These are phyloP conservation scores for Phanerodontia chrysosporium DNA, from an alignment of 768 basidiomycete species.

Conservation along the genomic window DNA sequence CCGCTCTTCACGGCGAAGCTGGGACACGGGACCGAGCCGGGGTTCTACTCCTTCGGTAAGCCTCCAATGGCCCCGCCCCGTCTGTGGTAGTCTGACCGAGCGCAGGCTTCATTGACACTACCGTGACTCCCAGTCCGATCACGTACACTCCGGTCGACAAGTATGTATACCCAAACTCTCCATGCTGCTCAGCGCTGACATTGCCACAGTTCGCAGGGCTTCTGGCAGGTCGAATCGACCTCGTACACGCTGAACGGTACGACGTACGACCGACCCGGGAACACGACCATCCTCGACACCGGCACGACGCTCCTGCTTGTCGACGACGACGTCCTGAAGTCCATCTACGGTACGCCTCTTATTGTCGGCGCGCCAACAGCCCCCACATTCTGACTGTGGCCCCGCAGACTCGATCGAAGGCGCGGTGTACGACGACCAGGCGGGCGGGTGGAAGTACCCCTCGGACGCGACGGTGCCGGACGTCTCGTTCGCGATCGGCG, in stretches of 20 bases:
- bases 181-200: background rate
- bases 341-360: slow-evolving; percentile 28
- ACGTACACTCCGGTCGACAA: slow-evolving; percentile 24
- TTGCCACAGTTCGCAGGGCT: slow-evolving; percentile 30
- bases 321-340: slow-evolving; percentile 28
- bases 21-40: slow-evolving; percentile 30
- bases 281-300: slow-evolving; percentile 36
- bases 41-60: slow-evolving; percentile 38
- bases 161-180: slow-evolving; percentile 16
- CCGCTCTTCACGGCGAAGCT: slow-evolving; percentile 35
- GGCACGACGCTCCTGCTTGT: slow-evolving; percentile 31
- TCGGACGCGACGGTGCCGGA: slow-evolving; percentile 26
- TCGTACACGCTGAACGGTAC: slow-evolving; percentile 23
- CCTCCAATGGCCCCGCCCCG: background rate
- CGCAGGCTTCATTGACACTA: slow-evolving; percentile 28
- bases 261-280: slow-evolving; percentile 22
- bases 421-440: slow-evolving; percentile 29
- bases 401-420: slow-evolving; percentile 29
- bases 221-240: slow-evolving; percentile 34
- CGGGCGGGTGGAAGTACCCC: slow-evolving; percentile 37
- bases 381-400: too few relatives aligned
- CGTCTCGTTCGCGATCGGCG: slow-evolving; percentile 31
- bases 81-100: background rate
- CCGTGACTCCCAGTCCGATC: slow-evolving; percentile 27
- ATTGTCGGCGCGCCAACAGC: background rate